Conservation (phyloP, 2,329 filamentous ascomycete genomes). For the Drechmeria coniospora region DNA sequence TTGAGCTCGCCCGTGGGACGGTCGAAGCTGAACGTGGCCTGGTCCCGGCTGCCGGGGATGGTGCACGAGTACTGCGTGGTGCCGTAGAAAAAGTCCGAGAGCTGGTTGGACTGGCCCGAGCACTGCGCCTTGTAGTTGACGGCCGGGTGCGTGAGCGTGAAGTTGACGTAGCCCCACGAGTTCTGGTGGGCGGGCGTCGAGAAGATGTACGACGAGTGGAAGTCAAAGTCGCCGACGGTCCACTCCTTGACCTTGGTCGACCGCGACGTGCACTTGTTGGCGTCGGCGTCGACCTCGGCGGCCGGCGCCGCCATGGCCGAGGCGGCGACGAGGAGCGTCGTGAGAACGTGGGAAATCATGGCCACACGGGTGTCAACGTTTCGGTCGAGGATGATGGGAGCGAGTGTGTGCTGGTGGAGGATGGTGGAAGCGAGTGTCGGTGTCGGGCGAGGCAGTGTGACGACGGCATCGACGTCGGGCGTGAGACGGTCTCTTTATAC, state of each 20-base stretch:
- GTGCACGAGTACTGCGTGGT: constrained; percentile 27
- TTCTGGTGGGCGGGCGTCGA: constrained; percentile 36
- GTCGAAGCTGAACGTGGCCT: constrained; percentile 27
- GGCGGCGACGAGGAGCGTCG: constrained; percentile 10
- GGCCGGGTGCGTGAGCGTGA: constrained; percentile 32
- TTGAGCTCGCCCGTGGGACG: constrained; percentile 18
- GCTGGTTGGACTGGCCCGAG: constrained; percentile 23
- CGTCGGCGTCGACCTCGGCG: constrained; percentile 1
- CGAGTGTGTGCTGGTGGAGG: constrained; percentile 3
- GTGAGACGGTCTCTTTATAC: no score
- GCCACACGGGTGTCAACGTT: not conserved
- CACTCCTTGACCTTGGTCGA: constrained; percentile 15
- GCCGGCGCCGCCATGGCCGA: constrained; percentile 10
- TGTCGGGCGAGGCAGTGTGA: not conserved
- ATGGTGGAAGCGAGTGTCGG: not conserved
- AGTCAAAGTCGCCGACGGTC: constrained; percentile 29
- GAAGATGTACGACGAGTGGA: constrained; percentile 32
- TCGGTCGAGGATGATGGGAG: not conserved
- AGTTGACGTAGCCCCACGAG: constrained; percentile 29
- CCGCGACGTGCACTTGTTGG: constrained; percentile 8
- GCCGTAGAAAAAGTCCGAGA: constrained; percentile 35
- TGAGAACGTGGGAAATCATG: constrained; percentile 8
- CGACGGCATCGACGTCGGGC: no score
- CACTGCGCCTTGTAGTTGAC: constrained; percentile 22
- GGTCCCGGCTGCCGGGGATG: constrained; percentile 6